phyloP scores from a whole-genome alignment of 805 yeast genomes.

The Candida ponderosae region DNA sequence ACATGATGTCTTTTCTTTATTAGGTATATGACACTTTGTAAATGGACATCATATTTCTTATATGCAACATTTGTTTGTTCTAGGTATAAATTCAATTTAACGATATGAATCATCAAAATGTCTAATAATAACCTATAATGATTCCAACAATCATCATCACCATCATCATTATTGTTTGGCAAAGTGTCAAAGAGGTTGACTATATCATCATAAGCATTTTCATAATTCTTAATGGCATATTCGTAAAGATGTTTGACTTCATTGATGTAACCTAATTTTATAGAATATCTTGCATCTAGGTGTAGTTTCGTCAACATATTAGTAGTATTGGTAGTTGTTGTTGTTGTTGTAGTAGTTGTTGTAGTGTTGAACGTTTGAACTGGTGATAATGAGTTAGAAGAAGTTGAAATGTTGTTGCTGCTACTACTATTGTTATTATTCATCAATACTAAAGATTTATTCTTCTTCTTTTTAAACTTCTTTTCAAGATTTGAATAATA shows the following conservation, averaged over 20 bases:
- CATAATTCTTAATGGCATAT: conserved; percentile 41
- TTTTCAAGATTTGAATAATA: conserved; percentile 35
- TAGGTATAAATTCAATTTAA: conserved; percentile 48
- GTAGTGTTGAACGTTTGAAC: too few relatives aligned
- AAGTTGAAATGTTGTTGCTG: neutral
- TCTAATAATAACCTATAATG: conserved; percentile 49
- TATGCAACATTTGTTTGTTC: conserved; percentile 54
- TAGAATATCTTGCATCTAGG: conserved; percentile 34
- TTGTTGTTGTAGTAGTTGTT: neutral
- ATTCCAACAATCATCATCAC: conserved; percentile 24
- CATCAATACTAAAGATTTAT: conserved; percentile 11
- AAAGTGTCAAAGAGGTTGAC: conserved; percentile 28
- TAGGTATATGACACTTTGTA: conserved; percentile 39
- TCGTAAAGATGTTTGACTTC: conserved; percentile 42
- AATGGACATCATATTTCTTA: conserved; percentile 57
- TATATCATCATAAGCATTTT: conserved; percentile 45
- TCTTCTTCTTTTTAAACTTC: conserved; percentile 29
- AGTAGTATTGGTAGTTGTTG: conserved; percentile 1
- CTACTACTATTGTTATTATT: neutral
- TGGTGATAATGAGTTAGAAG: too few relatives aligned
- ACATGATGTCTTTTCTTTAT: conserved; percentile 21
- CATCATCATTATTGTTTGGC: conserved; percentile 11
- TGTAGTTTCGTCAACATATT: conserved; percentile 5
- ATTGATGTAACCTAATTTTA: conserved; percentile 42
- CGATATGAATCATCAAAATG: conserved; percentile 52